Percentiles rank a stretch among this genome's conserved stretches.
Evolutionary conservation across 169 alveolate species (phyloP).

Genomic region (Toxoplasma gondii): DNA sequence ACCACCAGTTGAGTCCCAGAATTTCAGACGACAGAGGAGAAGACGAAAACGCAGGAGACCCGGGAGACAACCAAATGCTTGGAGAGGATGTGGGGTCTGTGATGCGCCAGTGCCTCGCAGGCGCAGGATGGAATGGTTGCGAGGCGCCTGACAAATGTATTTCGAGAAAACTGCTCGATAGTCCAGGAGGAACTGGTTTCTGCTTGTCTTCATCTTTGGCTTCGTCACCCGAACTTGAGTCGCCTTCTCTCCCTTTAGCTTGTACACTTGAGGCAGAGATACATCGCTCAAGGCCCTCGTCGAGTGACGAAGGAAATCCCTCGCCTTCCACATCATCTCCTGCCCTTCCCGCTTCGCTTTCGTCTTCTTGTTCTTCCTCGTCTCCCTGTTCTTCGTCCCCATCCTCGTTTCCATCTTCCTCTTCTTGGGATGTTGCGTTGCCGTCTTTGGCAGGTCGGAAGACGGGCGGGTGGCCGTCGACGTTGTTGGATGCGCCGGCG

Average conservation of each 20-base stretch:
- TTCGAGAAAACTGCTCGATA: too few relatives aligned
- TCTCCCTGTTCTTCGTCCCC: neutral
- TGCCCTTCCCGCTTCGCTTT: neutral
- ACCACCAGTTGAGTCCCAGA: neutral
- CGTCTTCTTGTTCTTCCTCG: neutral
- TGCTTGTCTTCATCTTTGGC: neutral
- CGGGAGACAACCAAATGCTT: too few relatives aligned
- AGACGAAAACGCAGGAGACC: neutral
- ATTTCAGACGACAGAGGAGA: neutral
- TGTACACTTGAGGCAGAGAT: neutral
- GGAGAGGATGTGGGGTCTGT: neutral
- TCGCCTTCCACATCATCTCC: neutral
- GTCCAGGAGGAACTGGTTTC: neutral
- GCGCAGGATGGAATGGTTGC: neutral
- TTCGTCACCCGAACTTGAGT: neutral
- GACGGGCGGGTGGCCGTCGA: neutral
- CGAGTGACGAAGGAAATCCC: too few relatives aligned
- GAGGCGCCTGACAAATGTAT: too few relatives aligned
- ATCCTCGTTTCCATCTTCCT: neutral
- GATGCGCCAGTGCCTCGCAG: neutral
- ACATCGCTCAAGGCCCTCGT: too few relatives aligned
- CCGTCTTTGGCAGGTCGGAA: neutral
- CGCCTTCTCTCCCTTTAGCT: neutral
- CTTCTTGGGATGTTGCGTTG: neutral
- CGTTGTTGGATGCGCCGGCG: slow-evolving; percentile 28